phyloP scores from a whole-genome alignment of 2,329 filamentous ascomycete species.

The Alternaria consortialis region DNA sequence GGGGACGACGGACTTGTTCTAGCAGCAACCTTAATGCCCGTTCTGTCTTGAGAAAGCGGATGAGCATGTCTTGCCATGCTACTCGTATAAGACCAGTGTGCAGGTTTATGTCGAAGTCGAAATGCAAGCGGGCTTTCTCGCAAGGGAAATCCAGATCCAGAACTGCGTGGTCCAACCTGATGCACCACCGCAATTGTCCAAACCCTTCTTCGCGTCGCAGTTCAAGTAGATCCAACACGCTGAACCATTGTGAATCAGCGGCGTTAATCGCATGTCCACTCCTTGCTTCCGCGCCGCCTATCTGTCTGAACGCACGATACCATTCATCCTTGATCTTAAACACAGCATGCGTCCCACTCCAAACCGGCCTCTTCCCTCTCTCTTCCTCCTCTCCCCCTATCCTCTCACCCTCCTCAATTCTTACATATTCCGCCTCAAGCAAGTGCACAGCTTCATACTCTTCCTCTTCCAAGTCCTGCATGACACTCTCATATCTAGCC shows the following conservation, averaged over 20 bases:
- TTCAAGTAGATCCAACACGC: constrained; percentile 16
- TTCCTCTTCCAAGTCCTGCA: constrained; percentile 18
- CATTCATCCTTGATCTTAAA: constrained; percentile 37
- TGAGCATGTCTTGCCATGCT: constrained; percentile 37
- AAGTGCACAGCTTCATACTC: constrained; percentile 30
- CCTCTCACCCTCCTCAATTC: neutral
- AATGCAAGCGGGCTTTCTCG: constrained; percentile 6
- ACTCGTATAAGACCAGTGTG: constrained; percentile 14
- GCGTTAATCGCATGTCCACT: constrained; percentile 2
- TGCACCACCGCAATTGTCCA: constrained; percentile 37
- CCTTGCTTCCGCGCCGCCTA: neutral
- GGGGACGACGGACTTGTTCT: constrained; percentile 22
- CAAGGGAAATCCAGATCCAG: constrained; percentile 34
- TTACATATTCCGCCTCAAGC: constrained; percentile 23
- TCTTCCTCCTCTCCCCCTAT: neutral
- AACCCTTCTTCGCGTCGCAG: constrained; percentile 15
- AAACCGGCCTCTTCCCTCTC: constrained; percentile 12
- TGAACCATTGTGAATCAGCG: constrained; percentile 7
- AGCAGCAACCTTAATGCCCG: constrained; percentile 27
- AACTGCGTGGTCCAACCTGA: constrained; percentile 37
- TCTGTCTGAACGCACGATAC: constrained; percentile 13
- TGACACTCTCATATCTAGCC: neutral
- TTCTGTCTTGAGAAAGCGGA: constrained; percentile 36
- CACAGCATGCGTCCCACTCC: constrained; percentile 29
- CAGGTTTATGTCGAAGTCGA: constrained; percentile 23